Evolutionary conservation across 331 rosid genomes (phyloP).

Genomic region (Pyracantha coccinea): DNA sequence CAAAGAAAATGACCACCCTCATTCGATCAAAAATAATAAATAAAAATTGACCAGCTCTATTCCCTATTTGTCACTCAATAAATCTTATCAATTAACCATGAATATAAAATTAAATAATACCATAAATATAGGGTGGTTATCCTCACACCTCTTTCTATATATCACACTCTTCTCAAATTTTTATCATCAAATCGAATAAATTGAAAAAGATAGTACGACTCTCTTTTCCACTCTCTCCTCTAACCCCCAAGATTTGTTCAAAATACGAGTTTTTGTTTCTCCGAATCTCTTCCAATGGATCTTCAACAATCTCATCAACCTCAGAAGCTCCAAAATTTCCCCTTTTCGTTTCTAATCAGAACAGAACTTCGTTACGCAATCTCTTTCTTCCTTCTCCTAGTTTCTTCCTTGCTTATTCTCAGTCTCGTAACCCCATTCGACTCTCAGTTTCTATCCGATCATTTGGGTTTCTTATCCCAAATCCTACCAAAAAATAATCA

Average conservation of each 20-base stretch:
- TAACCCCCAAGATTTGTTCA: slow-evolving; percentile 9
- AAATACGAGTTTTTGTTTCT: slow-evolving; percentile 1
- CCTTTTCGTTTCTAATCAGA: slow-evolving; percentile 19
- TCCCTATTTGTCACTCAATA: background rate
- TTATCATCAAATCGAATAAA: no score
- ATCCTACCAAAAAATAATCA: background rate
- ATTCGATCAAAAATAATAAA: no score
- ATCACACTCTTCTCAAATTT: no score
- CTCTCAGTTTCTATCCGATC: slow-evolving; percentile 18
- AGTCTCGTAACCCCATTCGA: slow-evolving; percentile 28
- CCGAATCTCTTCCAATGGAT: slow-evolving; percentile 22
- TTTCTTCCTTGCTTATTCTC: slow-evolving; percentile 30
- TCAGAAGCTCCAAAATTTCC: slow-evolving; percentile 7
- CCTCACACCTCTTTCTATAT: no score
- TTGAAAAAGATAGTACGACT: no score
- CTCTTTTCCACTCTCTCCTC: background rate
- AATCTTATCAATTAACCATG: background rate
- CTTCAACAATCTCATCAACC: slow-evolving; percentile 12
- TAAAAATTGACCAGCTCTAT: background rate
- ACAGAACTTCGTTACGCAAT: slow-evolving; percentile 37
- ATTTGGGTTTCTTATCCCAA: slow-evolving; percentile 26
- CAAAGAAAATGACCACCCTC: background rate
- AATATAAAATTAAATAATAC: background rate
- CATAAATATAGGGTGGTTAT: background rate
- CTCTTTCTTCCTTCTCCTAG: slow-evolving; percentile 29